These are phyloP conservation scores for Trichoderma sp. DNA, from an alignment of 2,329 filamentous ascomycete species.

Conservation along the genomic window DNA sequence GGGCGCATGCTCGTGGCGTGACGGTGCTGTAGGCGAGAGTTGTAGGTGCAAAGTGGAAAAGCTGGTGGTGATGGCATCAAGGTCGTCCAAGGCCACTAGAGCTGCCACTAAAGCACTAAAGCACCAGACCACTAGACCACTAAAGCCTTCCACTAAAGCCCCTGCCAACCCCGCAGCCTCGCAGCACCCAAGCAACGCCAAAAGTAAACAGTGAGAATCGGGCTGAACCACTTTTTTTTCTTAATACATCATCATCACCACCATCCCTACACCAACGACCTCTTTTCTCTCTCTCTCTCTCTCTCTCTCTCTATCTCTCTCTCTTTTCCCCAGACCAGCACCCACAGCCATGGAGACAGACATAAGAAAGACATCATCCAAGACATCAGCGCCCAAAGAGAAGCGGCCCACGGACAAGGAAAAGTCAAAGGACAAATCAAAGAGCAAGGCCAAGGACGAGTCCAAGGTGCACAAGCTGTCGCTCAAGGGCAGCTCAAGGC, in stretches of 20 bases:
- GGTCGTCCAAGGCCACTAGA: neutral
- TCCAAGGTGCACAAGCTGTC: slow-evolving; percentile 95
- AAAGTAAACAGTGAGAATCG: slow-evolving; percentile 17
- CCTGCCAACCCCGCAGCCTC: slow-evolving; percentile 13
- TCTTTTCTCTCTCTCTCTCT: neutral
- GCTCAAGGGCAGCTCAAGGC: slow-evolving; percentile 78
- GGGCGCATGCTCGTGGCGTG: neutral
- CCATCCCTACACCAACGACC: neutral
- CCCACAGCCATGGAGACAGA: slow-evolving; percentile 13
- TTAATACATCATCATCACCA: neutral
- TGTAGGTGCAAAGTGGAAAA: neutral
- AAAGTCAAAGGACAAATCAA: slow-evolving; percentile 32
- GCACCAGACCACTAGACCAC: neutral
- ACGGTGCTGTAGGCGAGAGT: neutral
- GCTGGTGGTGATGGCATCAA: neutral
- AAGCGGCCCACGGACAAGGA: slow-evolving; percentile 36
- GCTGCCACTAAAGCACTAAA: neutral
- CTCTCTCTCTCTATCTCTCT: neutral
- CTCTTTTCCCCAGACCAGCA: neutral
- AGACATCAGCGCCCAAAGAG: slow-evolving; percentile 5
- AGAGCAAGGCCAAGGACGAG: slow-evolving; percentile 60
- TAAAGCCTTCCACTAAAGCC: neutral
- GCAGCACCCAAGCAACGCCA: neutral
- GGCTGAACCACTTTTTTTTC: neutral
- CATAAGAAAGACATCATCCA: neutral